phyloP scores from a whole-genome alignment of 2,329 filamentous ascomycete species.

The Graphilbum sp. region DNA sequence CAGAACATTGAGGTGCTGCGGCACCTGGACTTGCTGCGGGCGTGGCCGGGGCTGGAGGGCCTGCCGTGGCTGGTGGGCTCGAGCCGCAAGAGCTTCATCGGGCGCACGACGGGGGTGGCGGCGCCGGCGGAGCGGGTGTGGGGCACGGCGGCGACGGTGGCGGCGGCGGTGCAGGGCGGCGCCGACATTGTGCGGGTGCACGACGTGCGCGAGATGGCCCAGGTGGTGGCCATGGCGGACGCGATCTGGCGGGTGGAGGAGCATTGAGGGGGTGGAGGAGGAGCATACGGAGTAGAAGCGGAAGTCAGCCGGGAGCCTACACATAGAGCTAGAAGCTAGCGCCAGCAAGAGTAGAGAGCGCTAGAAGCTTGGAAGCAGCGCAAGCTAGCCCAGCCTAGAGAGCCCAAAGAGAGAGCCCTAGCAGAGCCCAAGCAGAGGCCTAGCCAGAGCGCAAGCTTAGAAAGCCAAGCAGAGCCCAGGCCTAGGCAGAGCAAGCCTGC shows the following conservation, averaged over 20 bases:
- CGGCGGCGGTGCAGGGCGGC: slow-evolving; percentile 70
- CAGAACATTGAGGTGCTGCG: slow-evolving; percentile 75
- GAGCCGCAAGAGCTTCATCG: slow-evolving; percentile 82
- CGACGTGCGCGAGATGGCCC: slow-evolving; percentile 72
- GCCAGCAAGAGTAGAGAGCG: too few species aligned
- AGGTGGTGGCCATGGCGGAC: slow-evolving; percentile 77
- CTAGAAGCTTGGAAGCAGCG: too few species aligned
- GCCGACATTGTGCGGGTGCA: slow-evolving; percentile 89
- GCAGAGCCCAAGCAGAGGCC: too few species aligned
- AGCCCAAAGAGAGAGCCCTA: too few species aligned
- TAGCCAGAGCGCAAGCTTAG: too few species aligned
- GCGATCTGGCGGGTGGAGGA: slow-evolving; percentile 86
- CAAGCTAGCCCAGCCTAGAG: too few species aligned
- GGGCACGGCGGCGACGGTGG: slow-evolving; percentile 81
- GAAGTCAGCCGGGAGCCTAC: too few species aligned
- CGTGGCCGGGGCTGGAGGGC: slow-evolving; percentile 46
- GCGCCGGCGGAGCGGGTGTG: slow-evolving; percentile 55
- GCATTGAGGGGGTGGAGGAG: too few species aligned
- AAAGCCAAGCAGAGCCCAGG: too few species aligned
- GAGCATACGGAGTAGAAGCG: too few species aligned
- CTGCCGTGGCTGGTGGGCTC: slow-evolving; percentile 82
- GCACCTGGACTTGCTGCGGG: slow-evolving; percentile 44
- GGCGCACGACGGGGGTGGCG: slow-evolving; percentile 59
- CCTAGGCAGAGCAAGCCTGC: too few species aligned
- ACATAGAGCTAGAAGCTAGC: too few species aligned